Percentiles rank a stretch among this genome's conserved stretches.
phyloP scores from a whole-genome alignment of 2,329 filamentous ascomycete genomes.

The Colletotrichum sp. region DNA sequence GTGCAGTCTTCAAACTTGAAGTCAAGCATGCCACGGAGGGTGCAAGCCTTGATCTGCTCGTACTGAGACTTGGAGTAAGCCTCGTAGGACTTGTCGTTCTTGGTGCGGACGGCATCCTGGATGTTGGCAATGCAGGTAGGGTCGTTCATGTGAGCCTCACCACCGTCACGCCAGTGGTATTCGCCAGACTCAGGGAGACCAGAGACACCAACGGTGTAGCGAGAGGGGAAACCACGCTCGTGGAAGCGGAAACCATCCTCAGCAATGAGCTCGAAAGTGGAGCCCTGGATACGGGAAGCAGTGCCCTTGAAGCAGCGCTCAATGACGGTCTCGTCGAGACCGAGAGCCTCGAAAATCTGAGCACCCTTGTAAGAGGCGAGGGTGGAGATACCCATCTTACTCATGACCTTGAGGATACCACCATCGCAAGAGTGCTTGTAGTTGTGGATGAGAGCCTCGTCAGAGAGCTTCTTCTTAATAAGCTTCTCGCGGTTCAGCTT shows the following conservation, averaged over 20 bases:
- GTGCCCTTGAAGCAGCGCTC: slow-evolving; percentile 96
- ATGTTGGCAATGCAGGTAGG: slow-evolving; percentile 95
- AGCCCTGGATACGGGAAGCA: slow-evolving; percentile 90
- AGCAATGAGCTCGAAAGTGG: slow-evolving; percentile 92
- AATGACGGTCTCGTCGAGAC: slow-evolving; percentile 89
- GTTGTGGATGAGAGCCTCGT: slow-evolving; percentile 87
- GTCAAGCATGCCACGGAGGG: slow-evolving; percentile 89
- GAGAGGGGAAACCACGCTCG: slow-evolving; percentile 87
- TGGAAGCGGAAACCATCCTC: slow-evolving; percentile 95
- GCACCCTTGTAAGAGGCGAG: slow-evolving; percentile 96
- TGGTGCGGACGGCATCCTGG: slow-evolving; percentile 92
- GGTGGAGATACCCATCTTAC: slow-evolving; percentile 99
- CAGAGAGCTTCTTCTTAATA: slow-evolving; percentile 85
- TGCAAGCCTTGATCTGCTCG: slow-evolving; percentile 96
- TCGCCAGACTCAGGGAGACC: slow-evolving; percentile 92
- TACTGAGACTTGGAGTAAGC: slow-evolving; percentile 93
- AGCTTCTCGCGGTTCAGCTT: slow-evolving; percentile 95
- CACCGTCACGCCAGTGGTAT: slow-evolving; percentile 98
- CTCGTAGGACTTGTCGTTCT: slow-evolving; percentile 99
- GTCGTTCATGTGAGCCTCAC: slow-evolving; percentile 94
- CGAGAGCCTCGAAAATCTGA: slow-evolving; percentile 96
- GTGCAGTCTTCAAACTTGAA: slow-evolving; percentile 91
- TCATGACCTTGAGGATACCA: slow-evolving; percentile 98
- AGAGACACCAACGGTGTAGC: slow-evolving; percentile 75
- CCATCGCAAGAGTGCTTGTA: slow-evolving; percentile 97